phyloP scores from a whole-genome alignment of 2,329 filamentous ascomycete genomes.

The Samsoniella hepiali region DNA sequence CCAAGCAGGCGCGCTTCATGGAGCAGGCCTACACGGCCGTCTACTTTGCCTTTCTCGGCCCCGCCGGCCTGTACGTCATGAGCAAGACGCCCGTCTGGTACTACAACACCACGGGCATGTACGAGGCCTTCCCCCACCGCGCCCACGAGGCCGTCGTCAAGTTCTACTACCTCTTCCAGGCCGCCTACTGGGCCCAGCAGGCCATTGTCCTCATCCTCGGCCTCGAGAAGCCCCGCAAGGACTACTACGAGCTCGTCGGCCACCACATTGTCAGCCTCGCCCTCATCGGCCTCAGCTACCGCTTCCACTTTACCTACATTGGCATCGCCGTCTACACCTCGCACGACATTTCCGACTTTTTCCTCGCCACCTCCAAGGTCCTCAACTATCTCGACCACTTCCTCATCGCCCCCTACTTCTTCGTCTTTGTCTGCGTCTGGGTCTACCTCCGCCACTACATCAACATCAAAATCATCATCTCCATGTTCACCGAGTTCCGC shows the following conservation, averaged over 20 bases:
- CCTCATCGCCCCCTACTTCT: constrained; percentile 81
- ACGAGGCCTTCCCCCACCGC: constrained; percentile 80
- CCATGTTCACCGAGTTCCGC: constrained; percentile 70
- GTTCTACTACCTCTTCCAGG: constrained; percentile 93
- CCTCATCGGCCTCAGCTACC: constrained; percentile 82
- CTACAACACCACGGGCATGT: constrained; percentile 89
- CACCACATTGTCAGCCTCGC: constrained; percentile 88
- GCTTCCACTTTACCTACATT: constrained; percentile 96
- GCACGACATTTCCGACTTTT: constrained; percentile 92
- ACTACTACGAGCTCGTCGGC: constrained; percentile 88
- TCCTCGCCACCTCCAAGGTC: constrained; percentile 87
- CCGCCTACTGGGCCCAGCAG: constrained; percentile 94
- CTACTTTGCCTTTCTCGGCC: constrained; percentile 81
- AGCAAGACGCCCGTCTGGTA: constrained; percentile 89
- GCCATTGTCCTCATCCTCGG: constrained; percentile 81
- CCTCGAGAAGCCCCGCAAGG: constrained; percentile 90
- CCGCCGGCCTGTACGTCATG: constrained; percentile 88
- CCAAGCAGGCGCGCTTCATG: constrained; percentile 89
- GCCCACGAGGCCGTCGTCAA: constrained; percentile 81
- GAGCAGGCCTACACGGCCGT: constrained; percentile 93
- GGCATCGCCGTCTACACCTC: constrained; percentile 91
- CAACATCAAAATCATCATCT: constrained; percentile 73
- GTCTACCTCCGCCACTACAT: constrained; percentile 86
- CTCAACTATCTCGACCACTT: constrained; percentile 84
- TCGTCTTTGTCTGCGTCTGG: constrained; percentile 77